A percentile compares a stretch with the other conserved stretches of the same genome.
phyloP scores from a whole-genome alignment of 495 filamentous ascomycete species.

The Neurospora sp. region DNA sequence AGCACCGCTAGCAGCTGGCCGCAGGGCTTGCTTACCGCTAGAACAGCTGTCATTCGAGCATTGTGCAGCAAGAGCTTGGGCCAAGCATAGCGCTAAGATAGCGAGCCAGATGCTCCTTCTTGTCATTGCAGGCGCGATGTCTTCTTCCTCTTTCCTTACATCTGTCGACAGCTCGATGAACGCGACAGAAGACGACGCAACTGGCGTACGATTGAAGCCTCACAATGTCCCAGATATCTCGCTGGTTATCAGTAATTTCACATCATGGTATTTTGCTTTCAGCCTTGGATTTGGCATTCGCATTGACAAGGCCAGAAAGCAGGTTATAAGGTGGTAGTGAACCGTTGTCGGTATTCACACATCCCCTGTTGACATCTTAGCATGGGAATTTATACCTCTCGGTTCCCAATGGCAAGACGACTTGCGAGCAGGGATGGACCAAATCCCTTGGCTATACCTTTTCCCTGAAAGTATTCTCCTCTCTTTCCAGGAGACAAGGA shows the following conservation, averaged over 20 bases:
- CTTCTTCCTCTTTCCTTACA: not conserved
- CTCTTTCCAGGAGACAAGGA: not conserved
- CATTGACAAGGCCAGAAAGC: constrained; percentile 5
- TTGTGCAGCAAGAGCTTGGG: not conserved
- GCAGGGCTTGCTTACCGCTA: constrained; percentile 8
- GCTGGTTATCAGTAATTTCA: not conserved
- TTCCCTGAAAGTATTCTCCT: not conserved
- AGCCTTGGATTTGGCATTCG: constrained; percentile 2
- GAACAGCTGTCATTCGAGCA: constrained; percentile 14
- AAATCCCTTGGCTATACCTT: not conserved
- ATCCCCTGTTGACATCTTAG: not conserved
- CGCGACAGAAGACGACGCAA: not conserved
- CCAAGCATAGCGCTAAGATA: constrained; percentile 1
- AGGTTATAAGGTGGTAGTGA: constrained; percentile 10
- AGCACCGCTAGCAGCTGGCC: not conserved
- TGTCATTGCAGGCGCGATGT: not conserved
- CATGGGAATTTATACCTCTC: not conserved
- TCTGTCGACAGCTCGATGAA: not conserved
- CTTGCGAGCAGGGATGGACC: not conserved
- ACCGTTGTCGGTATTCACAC: not conserved
- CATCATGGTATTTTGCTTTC: not conserved
- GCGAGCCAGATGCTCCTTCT: not conserved
- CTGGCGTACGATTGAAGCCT: not conserved
- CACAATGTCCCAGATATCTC: not conserved
- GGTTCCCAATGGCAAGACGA: not conserved